These are phyloP conservation scores for Dactylellina parvicollis DNA, from an alignment of 2,329 filamentous ascomycete species.

Conservation along the genomic window DNA sequence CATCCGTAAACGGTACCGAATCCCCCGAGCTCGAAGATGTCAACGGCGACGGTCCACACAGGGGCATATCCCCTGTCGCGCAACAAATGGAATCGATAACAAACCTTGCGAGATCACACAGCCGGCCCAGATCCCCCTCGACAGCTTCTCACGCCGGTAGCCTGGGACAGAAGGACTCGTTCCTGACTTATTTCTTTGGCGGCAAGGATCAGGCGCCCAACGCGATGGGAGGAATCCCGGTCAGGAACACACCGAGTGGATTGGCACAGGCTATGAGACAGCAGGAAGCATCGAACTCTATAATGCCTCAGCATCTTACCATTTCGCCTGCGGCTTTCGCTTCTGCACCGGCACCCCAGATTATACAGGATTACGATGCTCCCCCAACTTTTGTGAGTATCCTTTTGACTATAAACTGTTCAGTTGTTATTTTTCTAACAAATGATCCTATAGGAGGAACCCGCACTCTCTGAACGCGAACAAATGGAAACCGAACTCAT, in stretches of 20 bases:
- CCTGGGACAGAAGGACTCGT: constrained; percentile 75
- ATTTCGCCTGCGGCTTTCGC: constrained; percentile 12
- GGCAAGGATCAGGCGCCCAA: constrained; percentile 82
- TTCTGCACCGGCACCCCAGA: constrained; percentile 23
- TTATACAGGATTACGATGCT: constrained; percentile 35
- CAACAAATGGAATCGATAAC: constrained; percentile 54
- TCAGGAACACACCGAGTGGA: constrained; percentile 67
- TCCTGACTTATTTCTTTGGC: constrained; percentile 93
- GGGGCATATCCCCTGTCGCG: constrained; percentile 49
- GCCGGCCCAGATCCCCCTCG: constrained; percentile 66
- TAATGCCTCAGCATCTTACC: constrained; percentile 49
- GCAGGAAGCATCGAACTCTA: constrained; percentile 65
- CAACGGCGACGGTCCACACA: constrained; percentile 58
- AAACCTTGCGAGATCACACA: constrained; percentile 65
- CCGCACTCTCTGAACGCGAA: constrained; percentile 92
- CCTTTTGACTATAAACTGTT: background rate
- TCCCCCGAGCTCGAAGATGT: constrained; percentile 73
- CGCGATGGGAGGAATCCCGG: constrained; percentile 61
- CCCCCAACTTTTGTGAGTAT: constrained; percentile 50
- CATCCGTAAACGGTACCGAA: constrained; percentile 75
- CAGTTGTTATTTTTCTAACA: constrained; percentile 1
- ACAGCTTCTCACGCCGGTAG: constrained; percentile 48
- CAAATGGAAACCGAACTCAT: constrained; percentile 98
- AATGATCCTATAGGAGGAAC: constrained; percentile 69
- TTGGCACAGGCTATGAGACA: constrained; percentile 85